Conservation (phyloP, 257 asterid genomes). For the Scutellaria baicalensis region DNA sequence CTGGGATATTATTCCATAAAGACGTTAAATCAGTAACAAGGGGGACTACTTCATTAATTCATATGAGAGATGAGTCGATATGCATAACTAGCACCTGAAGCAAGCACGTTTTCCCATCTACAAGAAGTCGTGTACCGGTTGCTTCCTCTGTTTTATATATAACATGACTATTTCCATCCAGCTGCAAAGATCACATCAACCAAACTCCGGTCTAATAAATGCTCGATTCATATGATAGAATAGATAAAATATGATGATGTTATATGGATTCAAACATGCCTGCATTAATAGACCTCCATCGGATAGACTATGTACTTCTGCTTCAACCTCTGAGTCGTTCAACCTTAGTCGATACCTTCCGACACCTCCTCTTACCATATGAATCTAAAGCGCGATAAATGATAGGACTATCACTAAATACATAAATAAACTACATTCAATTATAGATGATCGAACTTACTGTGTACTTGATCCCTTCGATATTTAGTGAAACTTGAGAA, state of each 20-base stretch:
- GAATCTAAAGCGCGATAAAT: slow-evolving; percentile 32
- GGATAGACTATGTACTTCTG: slow-evolving; percentile 95
- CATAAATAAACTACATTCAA: slow-evolving; percentile 1
- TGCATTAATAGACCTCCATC: slow-evolving; percentile 98
- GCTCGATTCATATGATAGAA: not conserved
- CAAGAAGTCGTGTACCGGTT: slow-evolving; percentile 98
- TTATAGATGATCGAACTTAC: slow-evolving; percentile 37
- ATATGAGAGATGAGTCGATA: no score
- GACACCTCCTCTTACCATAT: slow-evolving; percentile 80
- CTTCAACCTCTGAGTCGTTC: slow-evolving; percentile 82
- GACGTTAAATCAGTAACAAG: slow-evolving; percentile 3
- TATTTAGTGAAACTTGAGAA: slow-evolving; percentile 92
- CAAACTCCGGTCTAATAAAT: slow-evolving; percentile 7
- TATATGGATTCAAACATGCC: slow-evolving; percentile 39
- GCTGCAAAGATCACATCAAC: slow-evolving; percentile 43
- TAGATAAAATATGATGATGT: slow-evolving; percentile 2
- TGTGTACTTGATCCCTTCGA: slow-evolving; percentile 98
- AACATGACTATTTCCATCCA: slow-evolving; percentile 93
- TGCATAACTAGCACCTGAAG: slow-evolving; percentile 65
- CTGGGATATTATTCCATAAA: slow-evolving; percentile 30
- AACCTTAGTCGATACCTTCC: slow-evolving; percentile 82
- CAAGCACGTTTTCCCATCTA: slow-evolving; percentile 97
- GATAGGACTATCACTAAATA: not conserved
- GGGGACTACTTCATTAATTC: not conserved
- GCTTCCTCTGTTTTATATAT: slow-evolving; percentile 98